Base-by-base conservation (phyloP, 2,329 filamentous ascomycete genomes). In the Elsinoe batatas region DNA sequence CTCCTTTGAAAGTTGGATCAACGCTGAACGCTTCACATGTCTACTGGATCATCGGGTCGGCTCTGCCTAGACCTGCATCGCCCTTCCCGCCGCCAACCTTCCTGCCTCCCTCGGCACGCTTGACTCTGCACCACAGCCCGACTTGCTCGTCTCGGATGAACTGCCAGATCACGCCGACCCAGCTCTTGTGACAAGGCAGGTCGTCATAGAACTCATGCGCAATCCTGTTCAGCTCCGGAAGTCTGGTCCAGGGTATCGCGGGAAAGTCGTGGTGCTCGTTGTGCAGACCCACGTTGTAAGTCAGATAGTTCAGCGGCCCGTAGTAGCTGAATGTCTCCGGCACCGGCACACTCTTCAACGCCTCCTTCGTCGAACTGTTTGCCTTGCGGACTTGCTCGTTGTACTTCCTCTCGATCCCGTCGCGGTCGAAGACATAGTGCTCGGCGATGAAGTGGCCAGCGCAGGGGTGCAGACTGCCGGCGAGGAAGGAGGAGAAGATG, bases 251-350 rank as follows among this genome's bases (percentile, higher is more conserved):
- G 0, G 93, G 91, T 46, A 98, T 82, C 47, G 93, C 93, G 10
- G 93, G 93, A 74, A 98, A 98, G 71, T 98, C 93, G 71, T 98
- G 93, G 72, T 98, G 93, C 76, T 98, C 93, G 69, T 98, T 98
- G 76, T 98, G 93, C 66, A 96, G 76, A 54, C 93, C 93, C 44
- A 98, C 93, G 64, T 98, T 98, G 78, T 97, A 98, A 0, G 91
- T 95, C 50, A 98, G 73, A 64, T 90, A 73, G 74, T 98, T 98
- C 61, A 97, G 79, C 0, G 87, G 82, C 0, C 93, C 93, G 69
- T 98, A 98, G 79, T 98, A 98, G 47, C 86, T 91, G 74, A 89
- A 98, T 1, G 93, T 98, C 77, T 98, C 93, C 2, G 93, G 91
- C 13, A 84, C 78, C 40, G 87, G 74, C 38, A 74, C 71, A 63